phyloP scores from a whole-genome alignment of 192 early-diverging fungal genomes.

The Spizellomyces punctatus region DNA sequence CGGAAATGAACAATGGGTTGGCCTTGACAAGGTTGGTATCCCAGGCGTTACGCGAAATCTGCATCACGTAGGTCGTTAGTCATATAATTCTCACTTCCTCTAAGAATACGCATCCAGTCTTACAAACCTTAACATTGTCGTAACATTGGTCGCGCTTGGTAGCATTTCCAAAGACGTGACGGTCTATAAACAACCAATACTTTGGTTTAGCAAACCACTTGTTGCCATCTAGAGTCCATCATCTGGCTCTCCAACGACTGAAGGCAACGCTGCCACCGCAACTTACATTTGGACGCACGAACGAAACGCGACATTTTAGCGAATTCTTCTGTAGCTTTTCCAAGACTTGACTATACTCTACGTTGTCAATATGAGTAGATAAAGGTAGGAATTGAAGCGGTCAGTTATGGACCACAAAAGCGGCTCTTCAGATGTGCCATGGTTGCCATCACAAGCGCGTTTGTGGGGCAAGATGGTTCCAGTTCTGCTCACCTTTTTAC shows the following conservation, averaged over 20 bases:
- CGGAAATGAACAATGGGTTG: constrained; percentile 79
- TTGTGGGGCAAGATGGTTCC: too few species aligned
- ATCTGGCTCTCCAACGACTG: too few species aligned
- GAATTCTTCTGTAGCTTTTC: too few species aligned
- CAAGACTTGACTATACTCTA: too few species aligned
- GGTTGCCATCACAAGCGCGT: too few species aligned
- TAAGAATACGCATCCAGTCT: not conserved
- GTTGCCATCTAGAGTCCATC: too few species aligned
- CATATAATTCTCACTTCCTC: not conserved
- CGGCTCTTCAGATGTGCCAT: too few species aligned
- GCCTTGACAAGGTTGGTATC: constrained; percentile 96
- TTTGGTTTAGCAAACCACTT: not conserved
- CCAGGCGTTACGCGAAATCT: constrained; percentile 89
- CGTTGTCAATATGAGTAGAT: too few species aligned
- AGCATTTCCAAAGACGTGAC: constrained; percentile 92
- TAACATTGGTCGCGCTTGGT: constrained; percentile 90
- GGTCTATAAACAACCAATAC: constrained; percentile 35
- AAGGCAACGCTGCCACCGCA: not conserved
- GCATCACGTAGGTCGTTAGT: constrained; percentile 13
- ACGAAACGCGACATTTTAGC: constrained; percentile 45
- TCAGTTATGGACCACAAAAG: too few species aligned
- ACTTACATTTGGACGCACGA: constrained; percentile 51
- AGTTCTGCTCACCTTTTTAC: too few species aligned
- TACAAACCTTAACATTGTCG: constrained; percentile 80
- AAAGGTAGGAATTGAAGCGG: too few species aligned